Evolutionary conservation across 306 rosid genomes (phyloP).

Genomic region (Delonix regia): DNA sequence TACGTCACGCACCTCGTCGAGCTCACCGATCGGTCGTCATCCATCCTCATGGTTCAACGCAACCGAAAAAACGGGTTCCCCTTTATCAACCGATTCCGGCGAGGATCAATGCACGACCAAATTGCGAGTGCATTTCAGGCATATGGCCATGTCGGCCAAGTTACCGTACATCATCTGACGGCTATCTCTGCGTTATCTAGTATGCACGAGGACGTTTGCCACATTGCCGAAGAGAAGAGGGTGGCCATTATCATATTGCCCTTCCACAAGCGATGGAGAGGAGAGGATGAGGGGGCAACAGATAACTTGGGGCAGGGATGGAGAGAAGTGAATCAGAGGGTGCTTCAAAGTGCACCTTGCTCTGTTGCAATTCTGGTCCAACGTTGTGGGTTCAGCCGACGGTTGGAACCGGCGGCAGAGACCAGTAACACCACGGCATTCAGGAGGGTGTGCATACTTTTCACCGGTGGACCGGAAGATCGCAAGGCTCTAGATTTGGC

Average conservation of each 20-base stretch:
- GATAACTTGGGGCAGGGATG: constrained; percentile 35
- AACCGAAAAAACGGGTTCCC: constrained; percentile 45
- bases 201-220: constrained; percentile 53
- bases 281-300: constrained; percentile 19
- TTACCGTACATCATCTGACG: constrained; percentile 35
- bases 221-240: constrained; percentile 41
- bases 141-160: constrained; percentile 27
- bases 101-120: constrained; percentile 32
- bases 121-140: constrained; percentile 42
- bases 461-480: constrained; percentile 47
- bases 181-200: constrained; percentile 39
- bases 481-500: constrained; percentile 50
- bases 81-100: constrained; percentile 27
- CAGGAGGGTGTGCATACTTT: constrained; percentile 42
- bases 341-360: constrained; percentile 41
- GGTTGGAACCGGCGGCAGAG: not conserved
- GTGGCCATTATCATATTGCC: constrained; percentile 45
- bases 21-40: constrained; percentile 49
- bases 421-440: not conserved
- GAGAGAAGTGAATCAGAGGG: constrained; percentile 54
- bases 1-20: constrained; percentile 48
- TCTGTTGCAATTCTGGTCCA: constrained; percentile 41
- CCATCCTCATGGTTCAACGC: constrained; percentile 52
- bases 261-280: constrained; percentile 42
- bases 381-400: constrained; percentile 1